phyloP scores from a whole-genome alignment of 2,329 filamentous ascomycete species.

The Trichoderma harzianum region DNA sequence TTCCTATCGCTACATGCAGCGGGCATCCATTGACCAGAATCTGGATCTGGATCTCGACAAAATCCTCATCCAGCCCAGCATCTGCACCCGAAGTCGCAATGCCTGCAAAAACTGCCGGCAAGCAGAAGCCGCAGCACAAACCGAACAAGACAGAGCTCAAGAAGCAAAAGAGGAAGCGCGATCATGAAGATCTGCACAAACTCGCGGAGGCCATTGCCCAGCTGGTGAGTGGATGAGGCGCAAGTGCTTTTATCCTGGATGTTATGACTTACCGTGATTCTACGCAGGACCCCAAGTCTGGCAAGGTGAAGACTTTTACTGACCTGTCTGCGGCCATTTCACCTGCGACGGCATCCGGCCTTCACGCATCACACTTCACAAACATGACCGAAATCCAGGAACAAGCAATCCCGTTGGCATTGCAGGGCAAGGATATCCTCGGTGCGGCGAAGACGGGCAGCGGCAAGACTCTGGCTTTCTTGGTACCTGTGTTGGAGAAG shows the following conservation, averaged over 20 bases:
- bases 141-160: constrained; percentile 33
- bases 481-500: constrained; percentile 89
- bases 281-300: constrained; percentile 56
- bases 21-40: background rate
- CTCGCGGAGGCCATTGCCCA: constrained; percentile 33
- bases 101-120: constrained; percentile 23
- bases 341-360: constrained; percentile 70
- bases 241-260: background rate
- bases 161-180: constrained; percentile 38
- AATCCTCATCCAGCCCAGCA: background rate
- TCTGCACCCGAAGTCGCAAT: constrained; percentile 2
- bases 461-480: constrained; percentile 91
- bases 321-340: constrained; percentile 73
- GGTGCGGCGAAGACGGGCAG: constrained; percentile 94
- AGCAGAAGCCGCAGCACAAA: constrained; percentile 27
- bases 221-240: constrained; percentile 29
- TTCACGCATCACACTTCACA: constrained; percentile 85
- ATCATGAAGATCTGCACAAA: constrained; percentile 35
- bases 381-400: constrained; percentile 88
- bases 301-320: constrained; percentile 65
- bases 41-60: background rate
- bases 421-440: constrained; percentile 84
- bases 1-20: background rate
- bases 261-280: background rate
- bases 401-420: constrained; percentile 79